Evolutionary conservation across 331 rosid genomes (phyloP).

Genomic region (Pyracantha coccinea): DNA sequence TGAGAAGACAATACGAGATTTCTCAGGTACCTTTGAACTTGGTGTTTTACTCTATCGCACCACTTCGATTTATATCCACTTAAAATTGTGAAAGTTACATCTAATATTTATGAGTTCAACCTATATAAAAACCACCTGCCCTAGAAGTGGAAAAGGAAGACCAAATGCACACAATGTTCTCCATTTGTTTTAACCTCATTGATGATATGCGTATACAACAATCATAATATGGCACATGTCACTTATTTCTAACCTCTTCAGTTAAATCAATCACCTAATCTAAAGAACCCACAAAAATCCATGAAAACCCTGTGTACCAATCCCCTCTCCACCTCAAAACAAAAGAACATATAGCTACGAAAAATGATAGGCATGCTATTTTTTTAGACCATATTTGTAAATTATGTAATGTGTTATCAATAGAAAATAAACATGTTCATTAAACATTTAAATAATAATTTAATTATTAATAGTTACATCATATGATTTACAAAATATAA

Average conservation of each 20-base stretch:
- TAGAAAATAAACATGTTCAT: too few species aligned
- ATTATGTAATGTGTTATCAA: too few species aligned
- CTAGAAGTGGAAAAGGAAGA: not conserved
- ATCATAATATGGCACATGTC: not conserved
- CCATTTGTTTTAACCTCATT: not conserved
- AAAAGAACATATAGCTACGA: not conserved
- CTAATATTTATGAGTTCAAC: not conserved
- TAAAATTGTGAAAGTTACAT: not conserved
- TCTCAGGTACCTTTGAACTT: too few species aligned
- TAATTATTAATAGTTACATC: too few species aligned
- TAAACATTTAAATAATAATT: too few species aligned
- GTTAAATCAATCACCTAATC: conserved; percentile 32
- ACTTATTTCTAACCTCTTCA: not conserved
- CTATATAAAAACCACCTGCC: not conserved
- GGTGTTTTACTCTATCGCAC: too few species aligned
- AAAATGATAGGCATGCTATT: too few species aligned
- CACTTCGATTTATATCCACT: not conserved
- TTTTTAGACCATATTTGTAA: too few species aligned
- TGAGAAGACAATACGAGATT: too few species aligned
- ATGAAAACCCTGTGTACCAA: conserved; percentile 22
- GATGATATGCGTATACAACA: not conserved
- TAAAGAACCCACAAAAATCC: conserved; percentile 22
- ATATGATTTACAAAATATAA: too few species aligned
- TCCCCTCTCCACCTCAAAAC: not conserved
- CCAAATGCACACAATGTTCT: not conserved